A percentile compares a stretch with the other conserved stretches of the same genome.
phyloP scores from a whole-genome alignment of 768 basidiomycete genomes.

The Mycena indigotica region DNA sequence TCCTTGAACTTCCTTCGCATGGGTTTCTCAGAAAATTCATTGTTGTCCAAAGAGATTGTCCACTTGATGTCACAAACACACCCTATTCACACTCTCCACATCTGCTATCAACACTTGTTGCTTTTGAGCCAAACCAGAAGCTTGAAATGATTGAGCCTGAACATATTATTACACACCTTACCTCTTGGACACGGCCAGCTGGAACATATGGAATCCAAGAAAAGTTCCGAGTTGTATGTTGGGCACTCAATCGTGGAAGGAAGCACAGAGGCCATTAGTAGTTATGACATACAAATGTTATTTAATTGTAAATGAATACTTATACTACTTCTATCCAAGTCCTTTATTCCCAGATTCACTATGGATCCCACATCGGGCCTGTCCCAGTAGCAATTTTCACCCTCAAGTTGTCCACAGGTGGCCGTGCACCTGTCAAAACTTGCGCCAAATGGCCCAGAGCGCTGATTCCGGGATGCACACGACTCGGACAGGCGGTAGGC shows the following conservation, averaged over 20 bases:
- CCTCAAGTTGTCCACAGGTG: no score
- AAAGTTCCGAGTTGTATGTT: slow-evolving; percentile 8
- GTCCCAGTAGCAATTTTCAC: no score
- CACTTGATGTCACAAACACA: slow-evolving; percentile 1
- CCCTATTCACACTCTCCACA: background rate
- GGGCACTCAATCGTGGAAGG: slow-evolving; percentile 18
- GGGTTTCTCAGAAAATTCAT: background rate
- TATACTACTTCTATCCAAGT: no score
- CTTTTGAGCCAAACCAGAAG: background rate
- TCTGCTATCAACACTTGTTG: background rate
- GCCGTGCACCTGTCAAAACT: no score
- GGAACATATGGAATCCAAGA: background rate
- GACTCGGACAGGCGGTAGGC: no score
- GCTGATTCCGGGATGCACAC: no score
- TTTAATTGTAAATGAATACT: no score
- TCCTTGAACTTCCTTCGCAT: background rate
- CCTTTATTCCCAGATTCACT: no score
- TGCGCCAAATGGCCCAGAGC: no score
- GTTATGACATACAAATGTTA: no score
- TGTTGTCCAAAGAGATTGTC: background rate
- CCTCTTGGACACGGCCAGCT: slow-evolving; percentile 4
- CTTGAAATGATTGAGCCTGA: background rate
- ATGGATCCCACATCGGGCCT: no score
- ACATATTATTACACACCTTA: slow-evolving; percentile 9
- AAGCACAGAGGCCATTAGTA: no score